Evolutionary conservation across 352 stramenopile genomes (phyloP).

Genomic region (Pythium aphanidermatum): DNA sequence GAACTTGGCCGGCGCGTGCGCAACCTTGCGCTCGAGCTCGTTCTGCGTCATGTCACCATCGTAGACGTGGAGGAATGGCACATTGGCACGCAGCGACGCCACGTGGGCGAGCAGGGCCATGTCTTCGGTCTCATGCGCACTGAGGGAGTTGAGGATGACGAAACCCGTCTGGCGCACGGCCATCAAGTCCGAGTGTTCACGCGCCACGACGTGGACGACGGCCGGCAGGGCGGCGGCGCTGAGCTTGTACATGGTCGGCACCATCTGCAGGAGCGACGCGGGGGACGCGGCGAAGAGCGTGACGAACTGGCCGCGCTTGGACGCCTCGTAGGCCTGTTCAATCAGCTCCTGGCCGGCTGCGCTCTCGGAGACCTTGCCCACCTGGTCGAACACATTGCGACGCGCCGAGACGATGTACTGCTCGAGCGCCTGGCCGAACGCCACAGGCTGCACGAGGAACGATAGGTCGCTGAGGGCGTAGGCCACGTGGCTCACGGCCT

Average conservation of each 20-base stretch:
- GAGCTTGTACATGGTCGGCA: conserved; percentile 95
- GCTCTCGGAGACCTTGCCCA: conserved; percentile 48
- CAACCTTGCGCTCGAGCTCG: conserved; percentile 49
- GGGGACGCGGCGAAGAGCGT: conserved; percentile 89
- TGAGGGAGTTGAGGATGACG: conserved; percentile 86
- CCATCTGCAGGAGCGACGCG: conserved; percentile 83
- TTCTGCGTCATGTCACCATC: conserved; percentile 90
- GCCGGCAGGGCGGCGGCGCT: conserved; percentile 75
- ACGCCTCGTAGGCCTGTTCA: conserved; percentile 54
- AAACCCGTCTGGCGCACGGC: conserved; percentile 87
- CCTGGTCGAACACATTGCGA: conserved; percentile 77
- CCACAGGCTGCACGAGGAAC: conserved; percentile 59
- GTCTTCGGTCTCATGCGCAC: conserved; percentile 85
- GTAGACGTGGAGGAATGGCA: conserved; percentile 93
- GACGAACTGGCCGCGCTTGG: conserved; percentile 75
- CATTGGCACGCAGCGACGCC: conserved; percentile 82
- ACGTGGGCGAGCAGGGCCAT: conserved; percentile 90
- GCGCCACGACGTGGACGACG: conserved; percentile 88
- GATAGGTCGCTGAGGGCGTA: conserved; percentile 75
- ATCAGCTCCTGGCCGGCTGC: conserved; percentile 54
- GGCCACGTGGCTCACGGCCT: conserved; percentile 74
- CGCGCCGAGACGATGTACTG: conserved; percentile 66
- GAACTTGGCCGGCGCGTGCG: conserved; percentile 43
- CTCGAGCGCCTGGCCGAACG: conserved; percentile 54
- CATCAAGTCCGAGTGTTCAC: conserved; percentile 92